A percentile compares a stretch with the other conserved stretches of the same genome.
These are phyloP conservation scores for Barnettozyma sp. DNA, from an alignment of 805 yeast genomes.

Conservation along the genomic window DNA sequence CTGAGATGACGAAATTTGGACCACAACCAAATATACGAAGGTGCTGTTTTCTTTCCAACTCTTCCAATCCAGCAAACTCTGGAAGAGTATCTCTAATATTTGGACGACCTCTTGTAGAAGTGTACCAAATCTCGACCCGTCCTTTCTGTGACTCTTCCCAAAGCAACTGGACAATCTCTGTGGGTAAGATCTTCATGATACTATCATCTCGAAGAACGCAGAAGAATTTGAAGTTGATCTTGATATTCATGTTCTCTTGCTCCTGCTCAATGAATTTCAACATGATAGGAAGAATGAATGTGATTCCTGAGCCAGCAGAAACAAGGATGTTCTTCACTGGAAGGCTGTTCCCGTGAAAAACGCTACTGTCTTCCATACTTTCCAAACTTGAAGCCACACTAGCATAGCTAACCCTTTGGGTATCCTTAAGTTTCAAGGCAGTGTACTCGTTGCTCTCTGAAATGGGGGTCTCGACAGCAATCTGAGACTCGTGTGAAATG, in stretches of 20 bases:
- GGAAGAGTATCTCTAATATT: conserved; percentile 12
- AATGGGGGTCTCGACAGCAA: background rate
- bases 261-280: conserved; percentile 14
- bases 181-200: conserved; percentile 5
- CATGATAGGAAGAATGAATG: conserved; percentile 9
- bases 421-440: background rate
- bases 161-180: background rate
- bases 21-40: conserved; percentile 24
- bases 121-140: conserved; percentile 16
- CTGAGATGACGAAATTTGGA: conserved; percentile 16
- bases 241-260: conserved; percentile 4
- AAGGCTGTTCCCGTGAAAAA: too few species aligned
- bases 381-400: conserved; percentile 3
- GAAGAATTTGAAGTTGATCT: conserved; percentile 16
- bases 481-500: conserved; percentile 3
- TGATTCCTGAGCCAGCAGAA: conserved; percentile 12
- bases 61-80: background rate
- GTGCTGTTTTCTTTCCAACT: conserved; percentile 1
- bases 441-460: background rate
- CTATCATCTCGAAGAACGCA: conserved; percentile 19
- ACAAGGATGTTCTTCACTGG: conserved; percentile 2
- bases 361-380: too few species aligned
- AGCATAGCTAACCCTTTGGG: conserved; percentile 4
- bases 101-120: conserved; percentile 18
- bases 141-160: background rate